Conservation (phyloP, 345 rosid genomes). For the Diplotaxis tenuifolia region DNA sequence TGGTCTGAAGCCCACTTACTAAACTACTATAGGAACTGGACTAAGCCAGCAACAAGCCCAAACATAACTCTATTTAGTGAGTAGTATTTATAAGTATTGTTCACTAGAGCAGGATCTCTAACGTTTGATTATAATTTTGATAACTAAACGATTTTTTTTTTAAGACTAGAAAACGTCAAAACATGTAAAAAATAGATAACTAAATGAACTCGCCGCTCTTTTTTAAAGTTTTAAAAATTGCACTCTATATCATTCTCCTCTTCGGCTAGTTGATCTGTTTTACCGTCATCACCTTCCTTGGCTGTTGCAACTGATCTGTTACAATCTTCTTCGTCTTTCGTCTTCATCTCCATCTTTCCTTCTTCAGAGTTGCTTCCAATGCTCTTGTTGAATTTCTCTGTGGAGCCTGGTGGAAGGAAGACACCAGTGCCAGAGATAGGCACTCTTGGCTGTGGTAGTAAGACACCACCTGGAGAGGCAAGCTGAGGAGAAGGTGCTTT, state of each 20-base stretch:
- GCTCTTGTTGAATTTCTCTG: constrained; percentile 5
- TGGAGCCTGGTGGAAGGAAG: constrained; percentile 76
- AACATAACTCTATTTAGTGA: background rate
- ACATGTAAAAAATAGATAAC: no score
- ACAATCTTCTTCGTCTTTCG: constrained; percentile 21
- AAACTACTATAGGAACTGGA: background rate
- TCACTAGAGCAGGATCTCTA: background rate
- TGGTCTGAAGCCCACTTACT: background rate
- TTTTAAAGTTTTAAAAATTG: constrained; percentile 18
- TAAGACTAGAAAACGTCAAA: constrained; percentile 22
- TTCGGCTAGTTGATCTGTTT: constrained; percentile 18
- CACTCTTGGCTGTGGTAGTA: constrained; percentile 54
- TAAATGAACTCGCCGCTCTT: constrained; percentile 22
- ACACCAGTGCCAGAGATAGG: constrained; percentile 91
- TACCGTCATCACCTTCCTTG: background rate
- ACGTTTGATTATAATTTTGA: background rate
- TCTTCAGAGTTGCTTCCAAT: constrained; percentile 19
- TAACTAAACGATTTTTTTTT: background rate
- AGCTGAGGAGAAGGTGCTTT: constrained; percentile 55
- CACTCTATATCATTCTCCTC: constrained; percentile 19
- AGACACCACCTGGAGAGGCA: constrained; percentile 54
- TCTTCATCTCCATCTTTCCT: constrained; percentile 13
- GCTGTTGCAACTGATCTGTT: background rate
- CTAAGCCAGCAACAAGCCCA: background rate
- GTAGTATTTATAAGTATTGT: background rate